A percentile compares a stretch with the other conserved stretches of the same genome.
phyloP scores from a whole-genome alignment of 371 early-diverging fungal species.

The Lichtheimia hyalospora region DNA sequence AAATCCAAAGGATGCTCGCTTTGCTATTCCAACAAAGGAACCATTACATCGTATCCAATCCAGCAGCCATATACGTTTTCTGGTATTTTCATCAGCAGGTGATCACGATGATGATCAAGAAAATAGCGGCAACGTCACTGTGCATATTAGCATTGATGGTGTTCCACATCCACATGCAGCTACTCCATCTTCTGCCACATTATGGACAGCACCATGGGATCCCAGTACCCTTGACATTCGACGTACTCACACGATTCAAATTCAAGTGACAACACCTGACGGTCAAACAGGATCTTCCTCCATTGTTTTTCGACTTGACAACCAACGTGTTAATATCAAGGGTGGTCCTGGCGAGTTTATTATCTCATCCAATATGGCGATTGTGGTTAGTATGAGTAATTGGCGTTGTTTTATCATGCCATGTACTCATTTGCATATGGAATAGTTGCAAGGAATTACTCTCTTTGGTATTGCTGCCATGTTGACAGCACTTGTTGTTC shows the following conservation, averaged over 20 bases:
- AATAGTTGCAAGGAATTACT: conserved; percentile 25
- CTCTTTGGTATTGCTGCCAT: conserved; percentile 22
- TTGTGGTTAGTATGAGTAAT: conserved; percentile 25
- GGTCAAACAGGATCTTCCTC: conserved; percentile 45
- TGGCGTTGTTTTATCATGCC: too few relatives aligned
- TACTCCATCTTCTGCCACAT: conserved; percentile 50
- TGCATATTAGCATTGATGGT: conserved; percentile 52
- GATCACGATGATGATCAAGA: too few relatives aligned
- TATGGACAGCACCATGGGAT: conserved; percentile 77
- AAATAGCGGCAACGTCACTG: conserved; percentile 22
- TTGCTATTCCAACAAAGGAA: conserved; percentile 69
- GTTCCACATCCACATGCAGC: conserved; percentile 38
- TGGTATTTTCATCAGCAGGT: conserved; percentile 57
- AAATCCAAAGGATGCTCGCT: conserved; percentile 87
- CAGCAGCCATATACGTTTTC: conserved; percentile 74
- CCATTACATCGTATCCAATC: conserved; percentile 59
- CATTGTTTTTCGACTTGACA: conserved; percentile 65
- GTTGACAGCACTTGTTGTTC: conserved; percentile 22
- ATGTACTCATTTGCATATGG: background rate
- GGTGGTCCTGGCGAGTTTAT: conserved; percentile 77
- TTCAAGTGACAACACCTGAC: conserved; percentile 54
- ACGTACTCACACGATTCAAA: conserved; percentile 56
- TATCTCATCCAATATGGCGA: conserved; percentile 59
- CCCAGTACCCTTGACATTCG: conserved; percentile 63
- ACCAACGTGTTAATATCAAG: conserved; percentile 54